A percentile compares a stretch with the other conserved stretches of the same genome.
Evolutionary conservation across 352 stramenopile genomes (phyloP).

Genomic region (Phytopythium ostracodes): DNA sequence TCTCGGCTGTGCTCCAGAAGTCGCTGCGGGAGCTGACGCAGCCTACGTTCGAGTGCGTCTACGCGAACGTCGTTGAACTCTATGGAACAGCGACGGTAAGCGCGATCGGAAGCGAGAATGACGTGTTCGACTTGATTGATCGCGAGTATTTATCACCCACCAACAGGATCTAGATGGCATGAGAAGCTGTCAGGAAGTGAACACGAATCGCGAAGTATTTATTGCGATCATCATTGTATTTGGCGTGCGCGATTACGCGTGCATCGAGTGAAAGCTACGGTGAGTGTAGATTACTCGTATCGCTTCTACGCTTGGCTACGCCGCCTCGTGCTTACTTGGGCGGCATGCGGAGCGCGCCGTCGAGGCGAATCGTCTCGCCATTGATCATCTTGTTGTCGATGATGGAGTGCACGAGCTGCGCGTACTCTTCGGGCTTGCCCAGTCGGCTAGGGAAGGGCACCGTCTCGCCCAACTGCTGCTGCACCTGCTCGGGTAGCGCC

Average conservation of each 20-base stretch:
- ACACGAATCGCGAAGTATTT: constrained; percentile 15
- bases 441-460: constrained; percentile 96
- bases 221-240: too few species aligned
- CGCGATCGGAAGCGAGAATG: constrained; percentile 48
- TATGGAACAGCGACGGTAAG: constrained; percentile 28
- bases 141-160: constrained; percentile 44
- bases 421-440: constrained; percentile 94
- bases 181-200: background rate
- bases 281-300: too few species aligned
- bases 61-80: constrained; percentile 22
- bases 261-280: too few species aligned
- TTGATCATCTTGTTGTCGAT: constrained; percentile 99
- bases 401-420: constrained; percentile 93
- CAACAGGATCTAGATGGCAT: constrained; percentile 23
- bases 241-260: background rate
- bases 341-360: constrained; percentile 96
- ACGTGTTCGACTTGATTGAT: constrained; percentile 48
- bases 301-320: background rate
- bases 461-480: constrained; percentile 89
- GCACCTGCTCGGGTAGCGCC: constrained; percentile 93
- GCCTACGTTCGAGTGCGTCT: constrained; percentile 58
- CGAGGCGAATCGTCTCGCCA: constrained; percentile 96
- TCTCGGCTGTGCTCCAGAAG: constrained; percentile 32
- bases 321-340: constrained; percentile 53
- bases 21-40: constrained; percentile 41